phyloP scores from a whole-genome alignment of 192 early-diverging fungal genomes.

The Coemansia sp. region DNA sequence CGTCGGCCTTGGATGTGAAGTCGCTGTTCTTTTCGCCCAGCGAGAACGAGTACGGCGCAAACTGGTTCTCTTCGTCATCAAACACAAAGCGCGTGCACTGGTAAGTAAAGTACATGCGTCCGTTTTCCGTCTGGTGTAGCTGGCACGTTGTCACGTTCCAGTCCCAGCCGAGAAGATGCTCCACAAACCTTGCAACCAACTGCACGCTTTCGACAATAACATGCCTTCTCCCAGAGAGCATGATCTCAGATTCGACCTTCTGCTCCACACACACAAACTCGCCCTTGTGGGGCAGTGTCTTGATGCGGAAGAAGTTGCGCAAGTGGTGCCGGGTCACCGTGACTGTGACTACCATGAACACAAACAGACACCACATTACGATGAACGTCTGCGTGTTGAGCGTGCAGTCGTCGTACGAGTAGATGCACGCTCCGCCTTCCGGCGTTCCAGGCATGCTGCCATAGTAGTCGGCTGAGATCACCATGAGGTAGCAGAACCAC shows the following conservation, averaged over 20 bases:
- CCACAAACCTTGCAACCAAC: slow-evolving; percentile 9
- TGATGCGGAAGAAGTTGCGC: slow-evolving; percentile 59
- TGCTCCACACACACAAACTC: slow-evolving; percentile 56
- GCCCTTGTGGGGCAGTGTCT: slow-evolving; percentile 35
- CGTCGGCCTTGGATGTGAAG: slow-evolving; percentile 35
- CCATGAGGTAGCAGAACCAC: slow-evolving; percentile 42
- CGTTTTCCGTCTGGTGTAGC: slow-evolving; percentile 52
- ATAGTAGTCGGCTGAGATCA: slow-evolving; percentile 55
- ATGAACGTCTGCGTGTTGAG: slow-evolving; percentile 55
- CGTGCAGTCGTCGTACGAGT: slow-evolving; percentile 37
- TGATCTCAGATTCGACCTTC: slow-evolving; percentile 21
- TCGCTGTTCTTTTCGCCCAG: slow-evolving; percentile 58
- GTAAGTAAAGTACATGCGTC: slow-evolving; percentile 64
- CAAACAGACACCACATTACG: slow-evolving; percentile 55
- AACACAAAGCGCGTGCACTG: slow-evolving; percentile 77
- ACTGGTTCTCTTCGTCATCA: slow-evolving; percentile 54
- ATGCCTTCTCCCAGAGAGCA: slow-evolving; percentile 35
- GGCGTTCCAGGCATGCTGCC: slow-evolving; percentile 16
- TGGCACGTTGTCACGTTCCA: slow-evolving; percentile 45
- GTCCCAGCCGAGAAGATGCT: slow-evolving; percentile 39
- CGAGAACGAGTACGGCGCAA: slow-evolving; percentile 60
- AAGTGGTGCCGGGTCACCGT: slow-evolving; percentile 36
- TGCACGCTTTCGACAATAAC: slow-evolving; percentile 27
- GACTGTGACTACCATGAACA: slow-evolving; percentile 46
- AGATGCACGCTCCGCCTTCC: slow-evolving; percentile 13